Conservation (phyloP, 805 yeast genomes). For the Kazachstania viticola region DNA sequence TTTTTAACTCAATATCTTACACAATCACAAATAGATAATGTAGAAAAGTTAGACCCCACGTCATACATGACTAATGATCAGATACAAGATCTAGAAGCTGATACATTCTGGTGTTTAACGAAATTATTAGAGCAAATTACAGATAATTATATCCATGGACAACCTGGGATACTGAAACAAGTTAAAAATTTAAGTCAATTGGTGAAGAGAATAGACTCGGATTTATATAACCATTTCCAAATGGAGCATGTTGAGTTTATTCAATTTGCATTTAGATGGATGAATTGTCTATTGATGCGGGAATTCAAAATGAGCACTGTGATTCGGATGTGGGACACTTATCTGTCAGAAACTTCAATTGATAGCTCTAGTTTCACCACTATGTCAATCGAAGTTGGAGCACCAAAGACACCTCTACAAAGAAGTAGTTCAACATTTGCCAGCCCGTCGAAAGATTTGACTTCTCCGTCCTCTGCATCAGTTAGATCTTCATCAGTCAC, state of each 20-base stretch:
- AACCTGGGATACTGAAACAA: constrained; percentile 92
- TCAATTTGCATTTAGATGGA: constrained; percentile 96
- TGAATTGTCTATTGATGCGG: constrained; percentile 95
- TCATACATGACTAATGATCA: constrained; percentile 45
- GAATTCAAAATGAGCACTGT: constrained; percentile 71
- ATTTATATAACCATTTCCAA: constrained; percentile 62
- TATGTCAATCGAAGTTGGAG: constrained; percentile 2
- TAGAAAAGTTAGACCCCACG: constrained; percentile 53
- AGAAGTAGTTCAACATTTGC: constrained; percentile 11
- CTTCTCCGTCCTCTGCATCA: constrained; percentile 3
- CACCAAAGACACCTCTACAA: constrained; percentile 19
- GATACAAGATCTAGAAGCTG: constrained; percentile 73
- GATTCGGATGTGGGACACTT: constrained; percentile 97
- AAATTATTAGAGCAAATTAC: constrained; percentile 87
- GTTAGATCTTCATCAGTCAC: neutral
- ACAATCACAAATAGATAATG: constrained; percentile 30
- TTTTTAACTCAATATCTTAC: constrained; percentile 58
- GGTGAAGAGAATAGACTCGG: constrained; percentile 68
- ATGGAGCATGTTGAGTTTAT: constrained; percentile 83
- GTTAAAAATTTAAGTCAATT: constrained; percentile 70
- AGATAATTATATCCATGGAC: constrained; percentile 95
- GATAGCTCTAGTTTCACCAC: constrained; percentile 14
- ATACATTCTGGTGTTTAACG: constrained; percentile 93
- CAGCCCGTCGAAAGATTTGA: constrained; percentile 6
- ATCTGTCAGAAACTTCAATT: constrained; percentile 55